phyloP scores from a whole-genome alignment of 2,329 filamentous ascomycete genomes.

The Fusarium continuum region DNA sequence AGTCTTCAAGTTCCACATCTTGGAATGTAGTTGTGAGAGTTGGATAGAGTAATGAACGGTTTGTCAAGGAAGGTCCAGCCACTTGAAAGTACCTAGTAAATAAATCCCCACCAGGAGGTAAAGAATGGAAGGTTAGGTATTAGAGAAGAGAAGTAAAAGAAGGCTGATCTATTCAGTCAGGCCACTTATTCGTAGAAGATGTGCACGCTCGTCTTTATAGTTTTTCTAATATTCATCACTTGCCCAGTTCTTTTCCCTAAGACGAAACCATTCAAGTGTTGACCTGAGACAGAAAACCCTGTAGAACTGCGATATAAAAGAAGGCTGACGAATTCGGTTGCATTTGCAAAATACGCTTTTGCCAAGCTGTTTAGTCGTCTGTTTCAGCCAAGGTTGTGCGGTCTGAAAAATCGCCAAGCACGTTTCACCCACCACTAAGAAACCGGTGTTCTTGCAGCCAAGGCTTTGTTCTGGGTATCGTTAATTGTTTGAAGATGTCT shows the following conservation, averaged over 20 bases:
- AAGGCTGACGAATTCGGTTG: neutral
- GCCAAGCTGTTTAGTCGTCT: slow-evolving; percentile 6
- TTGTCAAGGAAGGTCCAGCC: neutral
- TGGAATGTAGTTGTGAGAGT: neutral
- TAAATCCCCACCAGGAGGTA: slow-evolving; percentile 15
- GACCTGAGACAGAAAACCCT: neutral
- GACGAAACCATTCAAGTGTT: slow-evolving; percentile 1
- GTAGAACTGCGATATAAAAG: neutral
- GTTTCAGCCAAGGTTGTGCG: slow-evolving; percentile 12
- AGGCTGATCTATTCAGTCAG: neutral
- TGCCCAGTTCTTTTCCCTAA: neutral
- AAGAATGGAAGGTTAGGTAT: neutral
- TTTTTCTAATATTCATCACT: neutral
- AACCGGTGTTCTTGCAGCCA: neutral
- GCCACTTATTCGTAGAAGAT: neutral
- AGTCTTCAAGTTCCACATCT: slow-evolving; percentile 2
- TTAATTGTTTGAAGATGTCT: slow-evolving; percentile 4
- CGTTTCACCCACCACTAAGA: slow-evolving; percentile 6
- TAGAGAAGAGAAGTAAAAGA: neutral
- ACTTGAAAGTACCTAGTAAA: neutral
- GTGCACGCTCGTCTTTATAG: slow-evolving; percentile 6
- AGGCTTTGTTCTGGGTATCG: neutral
- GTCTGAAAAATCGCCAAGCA: neutral
- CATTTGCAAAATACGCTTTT: neutral
- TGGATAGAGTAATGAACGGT: neutral